These are phyloP conservation scores for Stereum hirsutum DNA, from an alignment of 1,284 basidiomycete species.

Conservation along the genomic window DNA sequence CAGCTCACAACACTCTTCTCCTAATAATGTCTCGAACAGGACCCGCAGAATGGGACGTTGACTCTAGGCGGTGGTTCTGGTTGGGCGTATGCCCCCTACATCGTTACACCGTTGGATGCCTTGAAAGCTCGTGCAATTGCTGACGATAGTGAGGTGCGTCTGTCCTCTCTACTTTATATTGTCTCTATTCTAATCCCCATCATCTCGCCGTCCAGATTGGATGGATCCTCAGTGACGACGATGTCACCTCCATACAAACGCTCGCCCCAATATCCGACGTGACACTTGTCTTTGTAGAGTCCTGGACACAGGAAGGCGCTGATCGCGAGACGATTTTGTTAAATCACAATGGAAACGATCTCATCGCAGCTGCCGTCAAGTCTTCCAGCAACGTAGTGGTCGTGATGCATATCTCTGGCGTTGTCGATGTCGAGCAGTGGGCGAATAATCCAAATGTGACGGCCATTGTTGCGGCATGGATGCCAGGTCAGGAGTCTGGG, in stretches of 20 bases:
- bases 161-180: not conserved
- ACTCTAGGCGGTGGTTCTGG: no score
- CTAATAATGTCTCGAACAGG: no score
- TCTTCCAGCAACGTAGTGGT: slow-evolving; percentile 77
- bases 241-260: slow-evolving; percentile 62
- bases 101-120: no score
- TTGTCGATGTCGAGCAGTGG: slow-evolving; percentile 68
- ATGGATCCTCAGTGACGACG: no score
- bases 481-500: slow-evolving; percentile 71
- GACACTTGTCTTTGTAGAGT: slow-evolving; percentile 66
- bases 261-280: slow-evolving; percentile 55
- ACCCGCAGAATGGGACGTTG: not conserved
- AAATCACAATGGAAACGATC: slow-evolving; percentile 58
- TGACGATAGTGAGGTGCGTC: not conserved
- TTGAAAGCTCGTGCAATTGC: not conserved
- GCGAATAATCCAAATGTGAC: slow-evolving; percentile 73
- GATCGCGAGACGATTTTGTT: slow-evolving; percentile 36
- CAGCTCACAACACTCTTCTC: not conserved
- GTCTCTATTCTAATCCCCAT: not conserved
- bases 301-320: slow-evolving; percentile 71
- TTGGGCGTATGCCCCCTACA: no score
- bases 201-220: no score
- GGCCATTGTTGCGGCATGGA: slow-evolving; percentile 56
- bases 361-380: slow-evolving; percentile 49
- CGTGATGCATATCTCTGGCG: slow-evolving; percentile 71